Percentiles rank a stretch among this genome's conserved stretches.
Conservation (phyloP, 306 rosid genomes). For the Vigna trinervia region DNA sequence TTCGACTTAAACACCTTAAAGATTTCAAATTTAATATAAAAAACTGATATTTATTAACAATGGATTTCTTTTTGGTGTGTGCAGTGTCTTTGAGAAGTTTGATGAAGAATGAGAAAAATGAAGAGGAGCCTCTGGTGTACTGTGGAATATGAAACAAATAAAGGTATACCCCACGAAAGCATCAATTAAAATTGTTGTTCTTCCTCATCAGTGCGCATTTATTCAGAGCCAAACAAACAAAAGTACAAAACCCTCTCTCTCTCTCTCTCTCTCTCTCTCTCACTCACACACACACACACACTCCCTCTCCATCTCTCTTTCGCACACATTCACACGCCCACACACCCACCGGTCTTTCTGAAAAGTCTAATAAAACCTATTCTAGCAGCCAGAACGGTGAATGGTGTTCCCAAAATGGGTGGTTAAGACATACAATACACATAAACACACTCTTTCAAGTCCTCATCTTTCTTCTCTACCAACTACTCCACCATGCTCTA, state of each 20-base stretch:
- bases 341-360: constrained; percentile 21
- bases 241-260: constrained; percentile 29
- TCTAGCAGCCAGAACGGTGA: neutral
- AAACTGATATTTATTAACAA: neutral
- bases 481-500: constrained; percentile 58
- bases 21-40: neutral
- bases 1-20: neutral
- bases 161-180: constrained; percentile 45
- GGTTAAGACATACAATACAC: constrained; percentile 17
- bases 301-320: neutral
- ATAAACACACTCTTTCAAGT: constrained; percentile 22
- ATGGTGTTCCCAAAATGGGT: constrained; percentile 46
- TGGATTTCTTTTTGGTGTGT: neutral
- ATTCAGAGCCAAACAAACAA: constrained; percentile 40
- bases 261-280: constrained; percentile 3
- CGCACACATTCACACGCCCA: constrained; percentile 19
- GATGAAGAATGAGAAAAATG: constrained; percentile 27
- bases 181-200: constrained; percentile 18
- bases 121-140: neutral
- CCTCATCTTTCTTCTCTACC: constrained; percentile 32
- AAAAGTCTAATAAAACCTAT: constrained; percentile 34
- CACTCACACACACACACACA: too few species aligned
- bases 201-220: constrained; percentile 44
- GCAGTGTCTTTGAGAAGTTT: neutral
- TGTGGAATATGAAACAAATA: constrained; percentile 41